Evolutionary conservation across 768 basidiomycete genomes (phyloP).

Genomic region (Mycena rosella): DNA sequence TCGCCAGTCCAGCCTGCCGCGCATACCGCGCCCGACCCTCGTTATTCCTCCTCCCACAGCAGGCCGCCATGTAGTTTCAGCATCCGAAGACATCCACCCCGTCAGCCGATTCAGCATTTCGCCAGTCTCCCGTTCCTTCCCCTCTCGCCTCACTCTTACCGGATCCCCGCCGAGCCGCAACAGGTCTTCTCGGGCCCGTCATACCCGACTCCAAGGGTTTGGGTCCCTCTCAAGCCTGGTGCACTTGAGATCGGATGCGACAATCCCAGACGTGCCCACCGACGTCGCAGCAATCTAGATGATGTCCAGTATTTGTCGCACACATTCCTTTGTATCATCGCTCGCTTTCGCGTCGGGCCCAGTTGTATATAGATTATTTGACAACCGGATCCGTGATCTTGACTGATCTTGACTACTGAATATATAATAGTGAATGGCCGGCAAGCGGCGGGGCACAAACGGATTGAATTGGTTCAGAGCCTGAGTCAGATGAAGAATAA

Average conservation of each 20-base stretch:
- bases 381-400: not conserved
- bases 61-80: conserved; percentile 19
- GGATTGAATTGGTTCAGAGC: too few relatives aligned
- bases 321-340: conserved; percentile 18
- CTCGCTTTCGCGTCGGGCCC: not conserved
- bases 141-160: conserved; percentile 12
- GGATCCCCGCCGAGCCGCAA: conserved; percentile 11
- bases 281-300: conserved; percentile 4
- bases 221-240: conserved; percentile 17
- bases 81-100: conserved; percentile 27
- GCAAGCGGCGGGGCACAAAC: too few relatives aligned
- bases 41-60: not conserved
- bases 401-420: too few relatives aligned
- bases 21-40: not conserved
- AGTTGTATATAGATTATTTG: conserved; percentile 6
- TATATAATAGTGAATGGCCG: too few relatives aligned
- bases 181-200: not conserved
- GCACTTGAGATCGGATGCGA: conserved; percentile 12
- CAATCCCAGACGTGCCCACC: conserved; percentile 11
- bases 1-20: conserved; percentile 23
- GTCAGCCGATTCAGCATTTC: conserved; percentile 36
- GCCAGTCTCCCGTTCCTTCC: conserved; percentile 28
- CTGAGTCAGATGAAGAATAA: too few relatives aligned
- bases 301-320: not conserved
- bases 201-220: conserved; percentile 1